Evolutionary conservation across 2,329 filamentous ascomycete species (phyloP).

Genomic region (Venturiaceae sp.): DNA sequence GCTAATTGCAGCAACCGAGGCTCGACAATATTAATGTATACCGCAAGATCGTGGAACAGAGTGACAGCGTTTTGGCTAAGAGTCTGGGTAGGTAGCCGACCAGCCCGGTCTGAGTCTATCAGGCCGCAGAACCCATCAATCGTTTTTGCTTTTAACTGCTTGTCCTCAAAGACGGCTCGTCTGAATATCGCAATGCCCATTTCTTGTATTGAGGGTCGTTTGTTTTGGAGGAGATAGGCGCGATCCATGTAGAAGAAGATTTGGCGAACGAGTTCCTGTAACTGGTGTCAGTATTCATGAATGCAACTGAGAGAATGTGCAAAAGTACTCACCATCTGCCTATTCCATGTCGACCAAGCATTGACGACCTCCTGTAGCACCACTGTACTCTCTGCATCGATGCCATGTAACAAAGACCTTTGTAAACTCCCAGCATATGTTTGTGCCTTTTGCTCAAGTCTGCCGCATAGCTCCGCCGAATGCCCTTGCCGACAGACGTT

Average conservation of each 20-base stretch:
- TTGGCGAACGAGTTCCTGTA: conserved; percentile 64
- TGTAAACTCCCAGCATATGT: conserved; percentile 11
- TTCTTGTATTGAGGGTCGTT: conserved; percentile 65
- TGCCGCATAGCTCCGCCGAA: conserved; percentile 56
- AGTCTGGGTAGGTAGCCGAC: conserved; percentile 35
- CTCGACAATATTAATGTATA: conserved; percentile 76
- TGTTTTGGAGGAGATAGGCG: conserved; percentile 69
- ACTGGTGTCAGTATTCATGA: too few relatives aligned
- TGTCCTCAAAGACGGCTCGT: conserved; percentile 45
- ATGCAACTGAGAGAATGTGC: too few relatives aligned
- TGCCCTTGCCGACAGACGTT: conserved; percentile 76
- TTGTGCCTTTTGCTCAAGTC: conserved; percentile 58
- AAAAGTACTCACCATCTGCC: conserved; percentile 57
- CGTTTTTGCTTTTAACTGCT: conserved; percentile 41
- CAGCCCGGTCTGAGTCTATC: conserved; percentile 60
- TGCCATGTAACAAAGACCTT: conserved; percentile 13
- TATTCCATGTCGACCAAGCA: conserved; percentile 70
- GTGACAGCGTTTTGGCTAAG: conserved; percentile 48
- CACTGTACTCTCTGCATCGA: conserved; percentile 48
- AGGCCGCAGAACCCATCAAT: conserved; percentile 68
- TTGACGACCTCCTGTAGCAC: conserved; percentile 50
- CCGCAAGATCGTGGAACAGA: conserved; percentile 75
- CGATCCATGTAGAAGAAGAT: conserved; percentile 93
- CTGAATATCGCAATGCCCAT: conserved; percentile 71
- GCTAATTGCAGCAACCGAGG: conserved; percentile 61